Percentiles rank a stretch among this genome's conserved stretches.
These are phyloP conservation scores for Melaleuca alternifolia DNA, from an alignment of 345 rosid species.

Conservation along the genomic window DNA sequence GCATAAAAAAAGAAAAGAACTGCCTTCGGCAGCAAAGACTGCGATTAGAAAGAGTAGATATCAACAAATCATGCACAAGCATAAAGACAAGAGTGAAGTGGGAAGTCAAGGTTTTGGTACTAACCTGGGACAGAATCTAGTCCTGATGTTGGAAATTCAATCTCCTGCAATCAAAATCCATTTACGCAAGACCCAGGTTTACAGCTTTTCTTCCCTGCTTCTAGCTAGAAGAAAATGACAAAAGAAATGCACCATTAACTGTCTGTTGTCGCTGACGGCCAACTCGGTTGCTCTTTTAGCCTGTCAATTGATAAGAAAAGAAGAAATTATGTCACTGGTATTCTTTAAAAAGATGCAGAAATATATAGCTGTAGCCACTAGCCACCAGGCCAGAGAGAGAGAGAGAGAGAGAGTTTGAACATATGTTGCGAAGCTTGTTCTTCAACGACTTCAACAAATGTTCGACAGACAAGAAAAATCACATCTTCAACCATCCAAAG, in stretches of 20 bases:
- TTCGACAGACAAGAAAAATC: background rate
- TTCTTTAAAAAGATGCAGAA: background rate
- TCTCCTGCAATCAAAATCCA: slow-evolving; percentile 52
- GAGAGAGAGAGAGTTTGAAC: background rate
- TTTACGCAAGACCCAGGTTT: slow-evolving; percentile 1
- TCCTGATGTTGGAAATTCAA: slow-evolving; percentile 93
- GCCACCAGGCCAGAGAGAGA: background rate
- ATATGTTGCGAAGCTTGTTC: background rate
- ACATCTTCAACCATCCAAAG: background rate
- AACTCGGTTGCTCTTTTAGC: slow-evolving; percentile 62
- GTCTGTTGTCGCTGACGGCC: slow-evolving; percentile 53
- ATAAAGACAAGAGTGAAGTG: background rate
- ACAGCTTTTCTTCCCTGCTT: background rate
- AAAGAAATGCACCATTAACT: slow-evolving; percentile 60
- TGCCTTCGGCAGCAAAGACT: background rate
- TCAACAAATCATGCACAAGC: background rate
- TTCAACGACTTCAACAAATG: background rate
- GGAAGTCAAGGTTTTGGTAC: background rate
- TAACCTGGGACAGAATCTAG: slow-evolving; percentile 86
- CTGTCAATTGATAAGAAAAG: slow-evolving; percentile 20
- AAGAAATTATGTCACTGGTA: background rate
- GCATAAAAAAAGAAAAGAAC: background rate
- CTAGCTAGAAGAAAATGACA: background rate
- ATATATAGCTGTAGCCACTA: background rate
- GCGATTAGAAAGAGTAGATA: background rate